A percentile compares a stretch with the other conserved stretches of the same genome.
Evolutionary conservation across 768 basidiomycete genomes (phyloP).

Genomic region (Tylopilus sp.): DNA sequence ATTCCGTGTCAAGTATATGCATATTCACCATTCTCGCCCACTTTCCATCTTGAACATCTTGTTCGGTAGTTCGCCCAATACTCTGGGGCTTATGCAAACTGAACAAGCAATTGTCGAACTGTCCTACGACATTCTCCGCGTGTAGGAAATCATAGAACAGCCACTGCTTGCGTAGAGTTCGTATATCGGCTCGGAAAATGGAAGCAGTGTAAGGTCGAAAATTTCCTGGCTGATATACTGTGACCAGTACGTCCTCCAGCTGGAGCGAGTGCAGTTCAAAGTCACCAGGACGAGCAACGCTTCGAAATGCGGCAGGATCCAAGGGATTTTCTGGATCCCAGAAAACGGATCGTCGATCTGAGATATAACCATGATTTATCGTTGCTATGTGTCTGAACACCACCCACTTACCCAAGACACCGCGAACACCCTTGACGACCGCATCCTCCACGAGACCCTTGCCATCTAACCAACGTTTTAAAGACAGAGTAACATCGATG

Average conservation of each 20-base stretch:
- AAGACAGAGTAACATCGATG: conserved; percentile 90
- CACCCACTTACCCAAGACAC: conserved; percentile 69
- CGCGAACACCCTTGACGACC: conserved; percentile 90
- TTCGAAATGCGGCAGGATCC: conserved; percentile 79
- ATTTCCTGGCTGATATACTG: conserved; percentile 88
- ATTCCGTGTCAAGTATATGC: not conserved
- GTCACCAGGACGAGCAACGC: conserved; percentile 70
- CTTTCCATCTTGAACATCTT: conserved; percentile 75
- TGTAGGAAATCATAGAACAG: conserved; percentile 88
- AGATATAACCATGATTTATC: not conserved
- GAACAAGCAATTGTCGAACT: conserved; percentile 96
- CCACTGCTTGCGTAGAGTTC: conserved; percentile 86
- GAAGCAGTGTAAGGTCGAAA: conserved; percentile 92
- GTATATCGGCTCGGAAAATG: conserved; percentile 90
- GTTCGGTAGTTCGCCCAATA: conserved; percentile 85
- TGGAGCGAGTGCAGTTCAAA: conserved; percentile 89
- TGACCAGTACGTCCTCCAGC: conserved; percentile 90
- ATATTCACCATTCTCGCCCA: conserved; percentile 83
- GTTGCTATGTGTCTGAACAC: not conserved
- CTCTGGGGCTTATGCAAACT: conserved; percentile 96
- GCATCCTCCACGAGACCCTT: conserved; percentile 91
- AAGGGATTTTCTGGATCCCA: conserved; percentile 84
- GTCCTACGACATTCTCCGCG: conserved; percentile 94
- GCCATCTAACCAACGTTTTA: conserved; percentile 92
- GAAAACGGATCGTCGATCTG: conserved; percentile 83